Base-by-base conservation (phyloP, 139 green algal genomes). In the Volvox reticuliferus region DNA sequence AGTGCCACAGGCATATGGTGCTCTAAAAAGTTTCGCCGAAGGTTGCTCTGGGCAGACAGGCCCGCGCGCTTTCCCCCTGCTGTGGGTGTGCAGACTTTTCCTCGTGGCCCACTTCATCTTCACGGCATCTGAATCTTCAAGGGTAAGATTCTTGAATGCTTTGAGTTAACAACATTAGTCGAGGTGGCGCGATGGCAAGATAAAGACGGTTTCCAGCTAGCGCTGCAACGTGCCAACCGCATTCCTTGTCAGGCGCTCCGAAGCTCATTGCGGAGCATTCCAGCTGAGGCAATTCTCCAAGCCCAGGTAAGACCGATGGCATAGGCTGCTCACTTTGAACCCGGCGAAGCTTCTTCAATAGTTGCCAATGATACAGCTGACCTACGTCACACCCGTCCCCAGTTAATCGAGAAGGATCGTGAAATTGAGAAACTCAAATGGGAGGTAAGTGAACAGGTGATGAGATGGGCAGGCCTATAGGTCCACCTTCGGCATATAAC, bases 341-440 rank as follows among this genome's bases (percentile, higher is more conserved):
- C 65, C 65, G 65, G 65, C 65, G 65, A 24, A 28, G 65, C 65
- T 73, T 9, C 44, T 55, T 55, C 9, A 5, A 55, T 55, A 5
- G 44, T 5, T n/a, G n/a, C n/a, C n/a, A n/a, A n/a, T n/a, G n/a
- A n/a, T n/a, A n/a, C 62, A 69, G 62, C 62, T 19, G 62, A 69
- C 62, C 65, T 16, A 26, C 21, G 12, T 24, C 21, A 79, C 71
- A 33, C 22, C 21, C 21, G 37, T 26, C 14, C 80, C n/a, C 88
- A 92, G 88, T 67, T 92, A 0, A 14, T 79, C 0, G 79, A 88
- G 0, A 88, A 88, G 65, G 88, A 88, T 19, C 50, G 68, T 73
- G 88, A 92, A 33, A 88, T 92, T 22, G 88, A 87, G 26, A 86
- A 86, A 30, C 67, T 92, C 0, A 78, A 68, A 24, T 83, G 79